A percentile compares a stretch with the other conserved stretches of the same genome.
Evolutionary conservation across 768 basidiomycete genomes (phyloP).

Genomic region (Xerocomellus intermedius): DNA sequence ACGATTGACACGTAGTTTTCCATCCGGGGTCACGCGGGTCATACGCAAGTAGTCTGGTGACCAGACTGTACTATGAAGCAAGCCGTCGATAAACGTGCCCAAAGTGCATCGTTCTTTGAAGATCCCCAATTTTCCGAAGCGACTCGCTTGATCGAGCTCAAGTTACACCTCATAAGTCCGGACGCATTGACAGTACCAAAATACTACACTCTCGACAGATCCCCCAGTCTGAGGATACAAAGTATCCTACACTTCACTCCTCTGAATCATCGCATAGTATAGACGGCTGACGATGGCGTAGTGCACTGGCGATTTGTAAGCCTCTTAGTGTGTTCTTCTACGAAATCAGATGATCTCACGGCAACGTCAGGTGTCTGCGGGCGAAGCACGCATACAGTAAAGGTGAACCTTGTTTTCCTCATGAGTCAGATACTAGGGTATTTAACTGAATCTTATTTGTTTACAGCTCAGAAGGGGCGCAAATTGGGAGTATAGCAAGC

Average conservation of each 20-base stretch:
- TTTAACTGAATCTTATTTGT: neutral
- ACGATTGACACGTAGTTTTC: constrained; percentile 10
- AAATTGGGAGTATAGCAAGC: constrained; percentile 64
- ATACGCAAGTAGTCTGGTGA: constrained; percentile 6
- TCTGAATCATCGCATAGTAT: constrained; percentile 45
- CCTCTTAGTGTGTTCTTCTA: constrained; percentile 6
- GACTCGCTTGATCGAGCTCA: constrained; percentile 59
- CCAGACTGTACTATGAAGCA: too few species aligned
- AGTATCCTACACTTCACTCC: constrained; percentile 48
- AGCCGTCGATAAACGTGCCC: too few species aligned
- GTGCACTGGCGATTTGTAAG: constrained; percentile 64
- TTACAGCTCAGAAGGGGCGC: constrained; percentile 63
- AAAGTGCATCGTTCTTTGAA: constrained; percentile 47
- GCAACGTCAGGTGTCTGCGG: constrained; percentile 47
- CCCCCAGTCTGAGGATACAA: constrained; percentile 20
- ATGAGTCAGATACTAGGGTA: neutral
- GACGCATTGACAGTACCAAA: constrained; percentile 20
- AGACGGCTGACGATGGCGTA: constrained; percentile 44
- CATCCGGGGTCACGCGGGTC: constrained; percentile 22
- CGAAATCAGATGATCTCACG: constrained; percentile 10
- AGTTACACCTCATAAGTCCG: constrained; percentile 45
- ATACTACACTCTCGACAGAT: constrained; percentile 19
- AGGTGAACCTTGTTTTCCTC: constrained; percentile 40
- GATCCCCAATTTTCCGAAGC: constrained; percentile 56
- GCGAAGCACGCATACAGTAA: constrained; percentile 56